These are phyloP conservation scores for Macadamia integrifolia DNA, from an alignment of 164 flowering plant genomes.

Conservation along the genomic window DNA sequence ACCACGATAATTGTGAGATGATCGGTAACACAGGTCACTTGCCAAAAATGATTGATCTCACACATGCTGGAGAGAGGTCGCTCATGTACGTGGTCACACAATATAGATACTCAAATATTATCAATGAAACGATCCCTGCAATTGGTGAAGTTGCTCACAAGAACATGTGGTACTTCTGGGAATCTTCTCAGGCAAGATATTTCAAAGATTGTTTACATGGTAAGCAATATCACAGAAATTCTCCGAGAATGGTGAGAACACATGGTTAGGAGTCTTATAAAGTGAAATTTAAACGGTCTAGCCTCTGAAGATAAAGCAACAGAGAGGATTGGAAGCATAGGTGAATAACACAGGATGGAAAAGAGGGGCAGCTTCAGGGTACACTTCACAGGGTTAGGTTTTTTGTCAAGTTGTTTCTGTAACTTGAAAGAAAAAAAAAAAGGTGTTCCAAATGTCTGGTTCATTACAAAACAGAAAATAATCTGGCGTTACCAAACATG, in stretches of 20 bases:
- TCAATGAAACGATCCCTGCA: slow-evolving; percentile 68
- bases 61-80: slow-evolving; percentile 54
- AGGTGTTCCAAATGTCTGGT: too few relatives aligned
- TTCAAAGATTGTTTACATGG: slow-evolving; percentile 78
- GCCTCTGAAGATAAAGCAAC: slow-evolving; percentile 75
- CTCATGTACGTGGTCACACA: slow-evolving; percentile 33
- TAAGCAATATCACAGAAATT: slow-evolving; percentile 81
- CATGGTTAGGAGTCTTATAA: slow-evolving; percentile 53
- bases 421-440: too few relatives aligned
- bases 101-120: slow-evolving; percentile 43
- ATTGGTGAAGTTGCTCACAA: slow-evolving; percentile 69
- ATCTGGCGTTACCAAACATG: too few relatives aligned
- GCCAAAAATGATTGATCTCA: slow-evolving; percentile 74
- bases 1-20: slow-evolving; percentile 88
- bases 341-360: slow-evolving; percentile 27
- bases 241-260: slow-evolving; percentile 59
- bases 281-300: slow-evolving; percentile 71
- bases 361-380: too few relatives aligned
- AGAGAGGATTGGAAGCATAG: slow-evolving; percentile 85
- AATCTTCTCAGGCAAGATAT: slow-evolving; percentile 65
- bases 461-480: too few relatives aligned
- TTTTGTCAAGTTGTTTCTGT: too few relatives aligned
- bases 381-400: too few relatives aligned
- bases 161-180: slow-evolving; percentile 74
- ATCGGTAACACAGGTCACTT: slow-evolving; percentile 85